phyloP scores from a whole-genome alignment of 306 rosid species.

The Castanospermum australe region DNA sequence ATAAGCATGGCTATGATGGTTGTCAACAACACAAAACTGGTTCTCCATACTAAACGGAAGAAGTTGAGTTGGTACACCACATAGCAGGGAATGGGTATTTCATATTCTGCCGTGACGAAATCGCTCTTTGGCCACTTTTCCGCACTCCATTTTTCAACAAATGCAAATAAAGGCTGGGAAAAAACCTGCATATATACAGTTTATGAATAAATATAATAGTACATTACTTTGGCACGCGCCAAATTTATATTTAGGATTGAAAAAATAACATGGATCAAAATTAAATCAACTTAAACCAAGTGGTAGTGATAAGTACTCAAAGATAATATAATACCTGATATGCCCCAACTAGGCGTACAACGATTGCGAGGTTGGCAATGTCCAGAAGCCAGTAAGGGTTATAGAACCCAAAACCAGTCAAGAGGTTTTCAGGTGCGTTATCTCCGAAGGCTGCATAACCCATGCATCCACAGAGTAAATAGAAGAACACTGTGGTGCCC shows the following conservation, averaged over 20 bases:
- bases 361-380: slow-evolving; percentile 69
- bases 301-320: not conserved
- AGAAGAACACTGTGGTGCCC: slow-evolving; percentile 62
- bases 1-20: slow-evolving; percentile 66
- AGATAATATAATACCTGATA: slow-evolving; percentile 52
- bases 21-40: slow-evolving; percentile 53
- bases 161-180: slow-evolving; percentile 71
- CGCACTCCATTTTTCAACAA: slow-evolving; percentile 68
- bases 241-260: not conserved
- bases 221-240: not conserved
- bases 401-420: slow-evolving; percentile 83
- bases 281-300: not conserved
- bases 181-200: slow-evolving; percentile 41
- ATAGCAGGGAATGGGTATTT: slow-evolving; percentile 49
- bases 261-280: not conserved
- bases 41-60: slow-evolving; percentile 68
- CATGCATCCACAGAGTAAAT: slow-evolving; percentile 68
- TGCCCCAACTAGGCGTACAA: slow-evolving; percentile 74
- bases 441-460: slow-evolving; percentile 85
- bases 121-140: slow-evolving; percentile 47
- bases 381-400: slow-evolving; percentile 79
- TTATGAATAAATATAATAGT: not conserved
- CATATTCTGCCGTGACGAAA: slow-evolving; percentile 53
- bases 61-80: slow-evolving; percentile 57
- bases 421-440: slow-evolving; percentile 64